Conservation (phyloP, 352 stramenopile species). For the Phytophthora kernoviae region DNA sequence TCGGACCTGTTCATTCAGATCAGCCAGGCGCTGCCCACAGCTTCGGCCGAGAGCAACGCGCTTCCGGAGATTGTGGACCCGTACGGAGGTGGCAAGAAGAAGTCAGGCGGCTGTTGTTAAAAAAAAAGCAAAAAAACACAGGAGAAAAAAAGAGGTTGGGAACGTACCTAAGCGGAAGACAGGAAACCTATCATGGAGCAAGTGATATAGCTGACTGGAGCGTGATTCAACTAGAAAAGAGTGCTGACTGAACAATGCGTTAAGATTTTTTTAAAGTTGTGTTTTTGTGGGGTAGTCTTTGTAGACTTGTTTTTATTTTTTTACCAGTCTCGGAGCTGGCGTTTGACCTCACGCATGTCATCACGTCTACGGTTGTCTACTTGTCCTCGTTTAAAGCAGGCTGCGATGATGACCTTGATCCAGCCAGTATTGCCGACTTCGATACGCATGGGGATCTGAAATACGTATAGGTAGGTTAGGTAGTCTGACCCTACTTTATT, state of each 20-base stretch:
- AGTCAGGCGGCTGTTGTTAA: constrained; percentile 82
- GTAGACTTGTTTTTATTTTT: constrained; percentile 1
- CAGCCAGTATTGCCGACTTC: constrained; percentile 80
- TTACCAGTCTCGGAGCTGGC: constrained; percentile 79
- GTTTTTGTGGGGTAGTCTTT: too few species aligned
- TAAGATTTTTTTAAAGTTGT: constrained; percentile 40
- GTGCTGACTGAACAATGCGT: constrained; percentile 32
- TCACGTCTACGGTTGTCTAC: constrained; percentile 80
- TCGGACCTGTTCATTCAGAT: constrained; percentile 93
- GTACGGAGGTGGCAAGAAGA: constrained; percentile 85
- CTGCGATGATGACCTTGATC: constrained; percentile 85
- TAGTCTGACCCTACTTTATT: background rate
- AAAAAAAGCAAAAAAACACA: background rate
- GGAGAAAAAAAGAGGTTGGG: constrained; percentile 11
- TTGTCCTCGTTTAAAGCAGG: constrained; percentile 69
- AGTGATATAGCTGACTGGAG: constrained; percentile 4
- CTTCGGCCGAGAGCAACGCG: constrained; percentile 78
- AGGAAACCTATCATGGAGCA: constrained; percentile 6
- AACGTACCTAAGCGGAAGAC: too few species aligned
- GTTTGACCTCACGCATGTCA: constrained; percentile 75
- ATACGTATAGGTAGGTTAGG: background rate
- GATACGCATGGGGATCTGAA: constrained; percentile 71
- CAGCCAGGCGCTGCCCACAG: constrained; percentile 80
- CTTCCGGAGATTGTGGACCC: constrained; percentile 87
- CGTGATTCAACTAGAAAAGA: background rate